These are phyloP conservation scores for Xerocomus amazonicus DNA, from an alignment of 1,284 basidiomycete species.

Conservation along the genomic window DNA sequence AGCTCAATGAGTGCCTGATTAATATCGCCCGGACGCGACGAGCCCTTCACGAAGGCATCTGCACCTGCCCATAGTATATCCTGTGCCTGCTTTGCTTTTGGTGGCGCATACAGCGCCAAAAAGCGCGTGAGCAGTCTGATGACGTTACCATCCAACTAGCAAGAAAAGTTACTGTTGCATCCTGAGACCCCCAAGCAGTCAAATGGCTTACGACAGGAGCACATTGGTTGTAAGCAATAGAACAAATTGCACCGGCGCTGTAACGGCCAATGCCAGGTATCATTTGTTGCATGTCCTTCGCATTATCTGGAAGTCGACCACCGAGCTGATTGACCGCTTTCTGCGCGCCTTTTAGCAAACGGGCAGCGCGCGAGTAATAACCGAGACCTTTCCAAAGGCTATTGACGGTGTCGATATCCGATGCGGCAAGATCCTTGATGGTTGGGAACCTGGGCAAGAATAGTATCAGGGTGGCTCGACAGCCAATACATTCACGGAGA, in stretches of 20 bases:
- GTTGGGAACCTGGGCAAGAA: slow-evolving; percentile 68
- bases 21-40: slow-evolving; percentile 70
- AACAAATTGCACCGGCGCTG: slow-evolving; percentile 86
- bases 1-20: slow-evolving; percentile 89
- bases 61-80: slow-evolving; percentile 84
- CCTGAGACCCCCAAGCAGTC: not conserved
- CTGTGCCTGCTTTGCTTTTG: slow-evolving; percentile 73
- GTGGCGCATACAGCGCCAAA: slow-evolving; percentile 76
- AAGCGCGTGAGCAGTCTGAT: slow-evolving; percentile 79
- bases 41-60: slow-evolving; percentile 56
- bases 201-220: slow-evolving; percentile 70
- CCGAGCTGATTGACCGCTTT: slow-evolving; percentile 66
- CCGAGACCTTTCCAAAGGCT: slow-evolving; percentile 87
- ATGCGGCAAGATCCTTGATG: slow-evolving; percentile 68
- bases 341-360: slow-evolving; percentile 75
- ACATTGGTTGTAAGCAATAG: slow-evolving; percentile 84
- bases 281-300: slow-evolving; percentile 76
- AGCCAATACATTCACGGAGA: not conserved
- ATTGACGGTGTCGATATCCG: slow-evolving; percentile 84
- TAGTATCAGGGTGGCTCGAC: not conserved
- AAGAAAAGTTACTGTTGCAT: not conserved
- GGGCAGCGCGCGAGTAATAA: slow-evolving; percentile 86
- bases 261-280: slow-evolving; percentile 92
- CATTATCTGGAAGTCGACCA: slow-evolving; percentile 76
- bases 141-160: slow-evolving; percentile 88